phyloP scores from a whole-genome alignment of 2,329 filamentous ascomycete genomes.

The Clarireedia paspali region DNA sequence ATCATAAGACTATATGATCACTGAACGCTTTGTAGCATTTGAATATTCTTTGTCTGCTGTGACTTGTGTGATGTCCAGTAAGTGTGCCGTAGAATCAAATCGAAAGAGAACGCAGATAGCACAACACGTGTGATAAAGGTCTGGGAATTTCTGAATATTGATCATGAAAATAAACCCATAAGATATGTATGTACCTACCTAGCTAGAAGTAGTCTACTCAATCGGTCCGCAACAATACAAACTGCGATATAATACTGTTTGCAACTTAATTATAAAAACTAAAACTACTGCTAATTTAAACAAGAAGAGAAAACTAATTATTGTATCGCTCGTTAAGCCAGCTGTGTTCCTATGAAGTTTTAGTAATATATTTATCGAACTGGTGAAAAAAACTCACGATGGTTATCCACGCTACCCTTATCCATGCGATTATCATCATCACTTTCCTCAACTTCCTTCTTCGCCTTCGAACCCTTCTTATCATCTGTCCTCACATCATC shows the following conservation, averaged over 20 bases:
- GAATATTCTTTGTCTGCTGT: no score
- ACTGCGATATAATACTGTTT: no score
- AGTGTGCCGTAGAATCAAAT: no score
- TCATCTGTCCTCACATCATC: slow-evolving; percentile 3
- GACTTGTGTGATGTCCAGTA: no score
- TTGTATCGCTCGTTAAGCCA: neutral
- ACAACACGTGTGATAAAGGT: no score
- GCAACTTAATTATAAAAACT: neutral
- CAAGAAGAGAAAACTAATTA: neutral
- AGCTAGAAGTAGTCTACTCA: neutral
- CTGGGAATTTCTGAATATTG: neutral
- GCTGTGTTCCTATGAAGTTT: neutral
- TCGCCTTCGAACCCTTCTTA: neutral
- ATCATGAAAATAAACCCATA: neutral
- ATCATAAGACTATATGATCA: no score
- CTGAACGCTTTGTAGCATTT: no score
- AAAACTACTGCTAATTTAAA: neutral
- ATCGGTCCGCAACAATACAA: neutral
- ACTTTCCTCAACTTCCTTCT: neutral
- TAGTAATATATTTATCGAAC: neutral
- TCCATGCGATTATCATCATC: neutral
- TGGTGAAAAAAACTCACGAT: neutral
- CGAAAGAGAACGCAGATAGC: no score
- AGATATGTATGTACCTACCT: neutral
- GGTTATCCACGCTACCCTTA: slow-evolving; percentile 1